Evolutionary conservation across 306 rosid genomes (phyloP), one percentile per base, ranked within the genome.

Genomic region (Fragaria ananassa): DNA sequence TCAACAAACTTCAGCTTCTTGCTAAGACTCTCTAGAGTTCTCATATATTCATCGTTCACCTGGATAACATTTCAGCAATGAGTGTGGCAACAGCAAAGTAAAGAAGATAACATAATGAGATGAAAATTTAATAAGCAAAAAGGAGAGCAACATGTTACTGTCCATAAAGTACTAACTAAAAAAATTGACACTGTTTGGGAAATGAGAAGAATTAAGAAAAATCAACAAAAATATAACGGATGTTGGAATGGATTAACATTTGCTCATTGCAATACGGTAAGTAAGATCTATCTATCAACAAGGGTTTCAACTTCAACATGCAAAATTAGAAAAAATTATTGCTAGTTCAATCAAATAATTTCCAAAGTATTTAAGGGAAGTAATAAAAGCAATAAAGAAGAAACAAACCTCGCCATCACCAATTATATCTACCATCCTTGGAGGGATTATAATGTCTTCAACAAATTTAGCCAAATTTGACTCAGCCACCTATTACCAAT

Each of bases 31-130:
- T 95, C 96, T 74, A 95, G 95, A 64, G 96, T 95, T 86, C 91
- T 91, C 90, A 95, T 81, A 72, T 92, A 95, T 86, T 95, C 98
- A 76, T 92, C 97, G 84, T 92, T 95, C 81, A 95, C 96, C 98
- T 91, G 93, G 79, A 83, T 71, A 78, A 58, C 76, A 71, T 66
- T 57, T 62, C 69, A 74, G 78, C 56, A 45, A 23, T 74, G 72
- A 44, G 75, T 70, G 62, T 31, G 79, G 54, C 23, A 81, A 81
- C 46, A 53, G 75, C 71, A 54, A 81, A 71, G 80, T 57, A 53
- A 71, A 72, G 53, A 76, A 68, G 10, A 74, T 50, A 64, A 69
- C n/a, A 27, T 47, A 51, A 67, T 34, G 46, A 41, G 61, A 25
- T 47, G n/a, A 41, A 41, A 64, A 46, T 46, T 61, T 31, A 68